Conservation (phyloP, 2,329 filamentous ascomycete species). For the Pseudogymnoascus sp. region DNA sequence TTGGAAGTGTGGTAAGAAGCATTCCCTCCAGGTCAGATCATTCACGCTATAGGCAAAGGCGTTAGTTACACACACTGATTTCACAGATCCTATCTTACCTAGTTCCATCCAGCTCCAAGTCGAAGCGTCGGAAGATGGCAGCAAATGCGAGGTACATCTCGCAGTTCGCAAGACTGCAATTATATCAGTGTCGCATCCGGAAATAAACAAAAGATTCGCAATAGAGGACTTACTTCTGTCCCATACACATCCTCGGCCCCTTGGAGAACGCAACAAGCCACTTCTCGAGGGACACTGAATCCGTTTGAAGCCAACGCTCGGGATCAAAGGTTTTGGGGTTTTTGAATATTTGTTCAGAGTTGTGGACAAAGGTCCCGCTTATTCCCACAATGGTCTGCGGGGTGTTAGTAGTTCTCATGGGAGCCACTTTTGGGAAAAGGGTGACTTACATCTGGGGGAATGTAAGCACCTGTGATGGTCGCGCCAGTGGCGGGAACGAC, state of each 20-base stretch:
- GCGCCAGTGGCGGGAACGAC: conserved; percentile 8
- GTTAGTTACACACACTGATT: neutral
- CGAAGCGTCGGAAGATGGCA: conserved; percentile 26
- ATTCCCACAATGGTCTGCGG: conserved; percentile 13
- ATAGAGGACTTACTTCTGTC: conserved; percentile 13
- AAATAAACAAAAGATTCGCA: neutral
- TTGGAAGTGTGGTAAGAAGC: conserved; percentile 18
- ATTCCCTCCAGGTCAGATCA: conserved; percentile 26
- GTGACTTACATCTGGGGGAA: neutral
- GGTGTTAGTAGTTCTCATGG: neutral
- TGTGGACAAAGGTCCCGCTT: conserved; percentile 18
- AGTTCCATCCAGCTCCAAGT: conserved; percentile 22
- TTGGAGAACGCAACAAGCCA: conserved; percentile 36
- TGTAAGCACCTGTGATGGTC: neutral
- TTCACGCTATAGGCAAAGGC: conserved; percentile 2
- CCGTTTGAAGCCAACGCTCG: conserved; percentile 16
- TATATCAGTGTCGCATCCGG: neutral
- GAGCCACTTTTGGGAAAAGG: neutral
- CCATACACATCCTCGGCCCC: conserved; percentile 34
- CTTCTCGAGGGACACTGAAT: conserved; percentile 13
- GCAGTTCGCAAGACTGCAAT: conserved; percentile 18
- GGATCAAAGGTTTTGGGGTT: conserved; percentile 17
- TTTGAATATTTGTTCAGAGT: conserved; percentile 18
- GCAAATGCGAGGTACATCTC: conserved; percentile 28
- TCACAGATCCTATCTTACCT: conserved; percentile 9